Percentiles rank a stretch among this genome's conserved stretches.
Evolutionary conservation across 805 yeast species (phyloP).

Genomic region (Cyberlindnera americana): DNA sequence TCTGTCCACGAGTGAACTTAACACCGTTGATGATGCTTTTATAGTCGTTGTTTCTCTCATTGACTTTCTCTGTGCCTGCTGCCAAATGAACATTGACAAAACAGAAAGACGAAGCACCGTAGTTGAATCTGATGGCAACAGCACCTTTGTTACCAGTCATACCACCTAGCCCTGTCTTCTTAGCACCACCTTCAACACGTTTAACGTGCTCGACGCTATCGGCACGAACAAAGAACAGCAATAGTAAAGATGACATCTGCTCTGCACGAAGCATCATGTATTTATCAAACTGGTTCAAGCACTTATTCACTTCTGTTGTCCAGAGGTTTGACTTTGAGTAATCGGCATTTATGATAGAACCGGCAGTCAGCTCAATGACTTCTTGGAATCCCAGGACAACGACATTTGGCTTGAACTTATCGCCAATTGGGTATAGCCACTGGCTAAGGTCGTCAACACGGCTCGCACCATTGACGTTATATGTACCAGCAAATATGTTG

Average conservation of each 20-base stretch:
- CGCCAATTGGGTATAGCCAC: constrained; percentile 73
- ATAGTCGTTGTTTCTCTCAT: constrained; percentile 84
- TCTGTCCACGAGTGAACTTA: constrained; percentile 46
- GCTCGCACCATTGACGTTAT: constrained; percentile 73
- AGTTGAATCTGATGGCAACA: constrained; percentile 61
- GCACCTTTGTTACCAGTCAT: constrained; percentile 83
- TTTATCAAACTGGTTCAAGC: constrained; percentile 56
- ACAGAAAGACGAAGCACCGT: constrained; percentile 68
- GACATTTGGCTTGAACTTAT: constrained; percentile 41
- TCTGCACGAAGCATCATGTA: constrained; percentile 53
- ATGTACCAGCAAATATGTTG: constrained; percentile 76
- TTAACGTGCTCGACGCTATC: constrained; percentile 53
- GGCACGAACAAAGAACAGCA: constrained; percentile 58
- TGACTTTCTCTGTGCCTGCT: constrained; percentile 80
- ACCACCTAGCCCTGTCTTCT: constrained; percentile 94
- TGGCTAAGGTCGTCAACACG: constrained; percentile 47
- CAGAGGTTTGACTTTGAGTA: constrained; percentile 70
- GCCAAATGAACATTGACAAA: constrained; percentile 87
- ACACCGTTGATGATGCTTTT: constrained; percentile 71
- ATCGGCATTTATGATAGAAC: constrained; percentile 84
- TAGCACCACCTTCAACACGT: constrained; percentile 82
- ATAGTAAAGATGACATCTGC: constrained; percentile 61
- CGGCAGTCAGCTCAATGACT: constrained; percentile 79
- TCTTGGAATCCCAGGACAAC: constrained; percentile 88
- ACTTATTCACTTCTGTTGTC: constrained; percentile 72